phyloP scores from a whole-genome alignment of 768 basidiomycete genomes.

The Panaeolus cyanescens region DNA sequence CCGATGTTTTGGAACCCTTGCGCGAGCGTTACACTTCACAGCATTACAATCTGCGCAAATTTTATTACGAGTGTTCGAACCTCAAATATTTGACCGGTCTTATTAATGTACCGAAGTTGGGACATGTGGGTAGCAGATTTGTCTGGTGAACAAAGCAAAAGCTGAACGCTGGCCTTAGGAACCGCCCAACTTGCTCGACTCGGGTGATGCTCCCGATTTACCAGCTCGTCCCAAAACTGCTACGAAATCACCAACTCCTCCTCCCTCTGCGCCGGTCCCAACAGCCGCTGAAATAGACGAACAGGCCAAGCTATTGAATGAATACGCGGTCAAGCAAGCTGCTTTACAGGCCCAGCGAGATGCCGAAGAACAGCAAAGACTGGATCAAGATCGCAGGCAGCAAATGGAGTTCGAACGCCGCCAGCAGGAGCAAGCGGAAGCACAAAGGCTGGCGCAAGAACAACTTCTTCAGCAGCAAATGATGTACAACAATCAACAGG shows the following conservation, averaged over 20 bases:
- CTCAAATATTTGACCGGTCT: conserved; percentile 96
- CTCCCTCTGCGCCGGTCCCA: conserved; percentile 72
- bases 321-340: conserved; percentile 96
- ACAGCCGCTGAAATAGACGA: conserved; percentile 77
- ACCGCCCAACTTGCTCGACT: conserved; percentile 91
- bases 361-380: conserved; percentile 78
- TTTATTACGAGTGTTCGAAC: conserved; percentile 99
- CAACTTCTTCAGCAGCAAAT: conserved; percentile 84
- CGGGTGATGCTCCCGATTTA: conserved; percentile 81
- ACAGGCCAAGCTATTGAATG: conserved; percentile 91
- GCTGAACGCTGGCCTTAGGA: conserved; percentile 54
- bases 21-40: conserved; percentile 87
- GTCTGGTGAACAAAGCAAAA: neutral
- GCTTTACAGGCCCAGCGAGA: conserved; percentile 81
- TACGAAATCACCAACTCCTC: conserved; percentile 56
- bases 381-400: conserved; percentile 75
- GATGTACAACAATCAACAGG: conserved; percentile 77
- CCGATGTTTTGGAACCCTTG: conserved; percentile 88
- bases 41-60: conserved; percentile 92
- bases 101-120: conserved; percentile 97
- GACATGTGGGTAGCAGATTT: conserved; percentile 57
- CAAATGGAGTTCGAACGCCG: conserved; percentile 89
- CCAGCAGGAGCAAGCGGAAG: conserved; percentile 85
- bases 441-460: conserved; percentile 87
- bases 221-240: conserved; percentile 79